Percentiles rank a stretch among this genome's conserved stretches.
Evolutionary conservation across 768 basidiomycete species (phyloP).

Genomic region (Suillus occidentalis): DNA sequence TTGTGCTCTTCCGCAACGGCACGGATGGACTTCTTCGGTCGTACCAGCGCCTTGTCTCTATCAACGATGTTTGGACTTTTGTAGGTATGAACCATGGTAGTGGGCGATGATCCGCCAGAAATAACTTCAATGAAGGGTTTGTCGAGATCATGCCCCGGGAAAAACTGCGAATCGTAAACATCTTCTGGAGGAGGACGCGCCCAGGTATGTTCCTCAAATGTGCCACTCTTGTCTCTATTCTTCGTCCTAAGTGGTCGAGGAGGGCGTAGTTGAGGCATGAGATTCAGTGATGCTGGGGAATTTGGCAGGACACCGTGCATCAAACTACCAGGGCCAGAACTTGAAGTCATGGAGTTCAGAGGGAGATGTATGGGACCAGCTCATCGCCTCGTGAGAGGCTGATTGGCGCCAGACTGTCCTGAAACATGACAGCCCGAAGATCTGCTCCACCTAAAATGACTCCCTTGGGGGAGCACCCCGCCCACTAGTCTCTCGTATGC

Average conservation of each 20-base stretch:
- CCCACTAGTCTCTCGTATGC: slow-evolving; percentile 35
- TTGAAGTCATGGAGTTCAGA: slow-evolving; percentile 32
- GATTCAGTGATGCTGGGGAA: slow-evolving; percentile 20
- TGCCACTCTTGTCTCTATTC: slow-evolving; percentile 41
- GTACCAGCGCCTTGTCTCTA: slow-evolving; percentile 43
- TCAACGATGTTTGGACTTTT: slow-evolving; percentile 34
- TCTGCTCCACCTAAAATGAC: background rate
- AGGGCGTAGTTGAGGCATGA: slow-evolving; percentile 16
- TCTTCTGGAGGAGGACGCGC: slow-evolving; percentile 88
- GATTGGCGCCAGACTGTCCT: slow-evolving; percentile 40
- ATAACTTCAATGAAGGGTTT: slow-evolving; percentile 85
- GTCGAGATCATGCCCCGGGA: slow-evolving; percentile 94
- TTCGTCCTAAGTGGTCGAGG: slow-evolving; percentile 24
- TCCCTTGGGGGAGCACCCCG: too few species aligned
- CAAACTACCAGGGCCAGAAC: slow-evolving; percentile 11
- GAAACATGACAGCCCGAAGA: slow-evolving; percentile 42
- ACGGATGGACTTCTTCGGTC: slow-evolving; percentile 88
- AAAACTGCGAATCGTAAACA: slow-evolving; percentile 82
- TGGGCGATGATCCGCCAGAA: slow-evolving; percentile 78
- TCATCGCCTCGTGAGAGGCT: slow-evolving; percentile 3
- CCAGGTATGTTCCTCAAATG: slow-evolving; percentile 78
- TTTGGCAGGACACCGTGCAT: slow-evolving; percentile 17
- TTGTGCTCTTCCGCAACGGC: slow-evolving; percentile 89
- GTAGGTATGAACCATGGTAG: slow-evolving; percentile 52
- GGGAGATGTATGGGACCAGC: slow-evolving; percentile 19